Evolutionary conservation across 805 yeast genomes (phyloP), one percentile per base, ranked within the genome.

Genomic region (Phaffomyces opuntiae): DNA sequence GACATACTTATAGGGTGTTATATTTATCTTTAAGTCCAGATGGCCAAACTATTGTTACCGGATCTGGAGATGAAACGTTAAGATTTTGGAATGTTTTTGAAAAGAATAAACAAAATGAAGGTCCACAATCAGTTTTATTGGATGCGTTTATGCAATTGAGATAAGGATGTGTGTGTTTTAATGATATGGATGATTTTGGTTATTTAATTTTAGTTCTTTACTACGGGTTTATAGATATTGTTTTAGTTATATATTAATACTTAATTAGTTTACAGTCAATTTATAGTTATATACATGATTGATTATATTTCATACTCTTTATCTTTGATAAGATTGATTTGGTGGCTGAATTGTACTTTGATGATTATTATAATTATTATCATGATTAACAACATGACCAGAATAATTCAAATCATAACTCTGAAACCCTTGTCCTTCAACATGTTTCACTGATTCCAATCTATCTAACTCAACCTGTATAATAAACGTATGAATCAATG

Each of bases 11-110:
- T 60, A 74, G 99, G 50, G 98, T 93, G 12, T 69, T 93, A 42
- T 93, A 93, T 62, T 70, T 93, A 54, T 79, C 96, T 5, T 72
- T 91, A 67, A 85, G 96, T 17, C 96, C 97, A 0, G 98, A 93
- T 66, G 99, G 99, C 0, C 89, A 87, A 51, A 89, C 97, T 0
- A 84, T 93, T 13, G 99, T 91, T 3, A 90, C 99, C 0, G 99
- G 99, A 2, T 97, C 99, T 1, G 99, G 98, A 5, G 99, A 93
- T 66, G 99, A 93, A 64, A 93, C 99, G 0, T 68, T 93, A 46
- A 66, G 99, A 52, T 87, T 93, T 61, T 93, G 99, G 99, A 89
- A 88, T 55, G 85, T 90, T 1, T 93, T 90, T 67, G 96, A 87
- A 49, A 87, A 83, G 61, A 79, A 74, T 48, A 81, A 77, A 54